phyloP scores from a whole-genome alignment of 129 eudicot genomes.

The Centella asiatica region DNA sequence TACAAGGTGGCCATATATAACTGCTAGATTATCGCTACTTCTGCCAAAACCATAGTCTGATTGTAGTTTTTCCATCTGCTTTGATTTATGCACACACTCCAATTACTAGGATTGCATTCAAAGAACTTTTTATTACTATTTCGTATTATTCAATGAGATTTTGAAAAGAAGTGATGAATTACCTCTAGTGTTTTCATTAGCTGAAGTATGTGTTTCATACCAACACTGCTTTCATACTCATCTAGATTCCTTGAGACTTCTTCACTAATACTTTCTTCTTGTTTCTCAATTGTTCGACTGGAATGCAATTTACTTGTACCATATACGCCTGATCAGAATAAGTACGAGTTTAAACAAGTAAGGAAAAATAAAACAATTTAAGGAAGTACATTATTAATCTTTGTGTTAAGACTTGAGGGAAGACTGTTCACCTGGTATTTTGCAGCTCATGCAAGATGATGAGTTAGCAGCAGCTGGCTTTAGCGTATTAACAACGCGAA shows the following conservation, averaged over 20 bases:
- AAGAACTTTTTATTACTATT: too few relatives aligned
- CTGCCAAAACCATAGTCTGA: background rate
- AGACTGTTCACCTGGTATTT: background rate
- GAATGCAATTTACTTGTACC: constrained; percentile 23
- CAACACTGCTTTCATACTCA: constrained; percentile 13
- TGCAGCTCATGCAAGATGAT: constrained; percentile 8
- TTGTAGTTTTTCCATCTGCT: too few relatives aligned
- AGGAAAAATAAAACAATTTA: background rate
- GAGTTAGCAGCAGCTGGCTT: background rate
- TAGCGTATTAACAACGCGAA: constrained; percentile 22
- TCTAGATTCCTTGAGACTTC: constrained; percentile 18
- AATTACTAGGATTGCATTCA: too few relatives aligned
- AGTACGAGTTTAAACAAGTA: background rate
- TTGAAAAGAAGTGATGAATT: background rate
- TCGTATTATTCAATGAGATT: too few relatives aligned
- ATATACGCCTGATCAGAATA: background rate
- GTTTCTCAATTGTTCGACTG: constrained; percentile 26
- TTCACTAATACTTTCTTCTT: constrained; percentile 17
- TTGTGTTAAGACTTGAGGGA: background rate
- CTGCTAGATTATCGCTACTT: too few relatives aligned
- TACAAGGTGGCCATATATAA: too few relatives aligned
- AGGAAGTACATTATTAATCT: background rate
- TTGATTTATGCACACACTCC: too few relatives aligned
- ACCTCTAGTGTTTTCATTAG: constrained; percentile 24
- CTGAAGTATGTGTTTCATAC: constrained; percentile 12